Base-by-base conservation (phyloP, 2,329 filamentous ascomycete genomes). In the Fusarium lyarnte region DNA sequence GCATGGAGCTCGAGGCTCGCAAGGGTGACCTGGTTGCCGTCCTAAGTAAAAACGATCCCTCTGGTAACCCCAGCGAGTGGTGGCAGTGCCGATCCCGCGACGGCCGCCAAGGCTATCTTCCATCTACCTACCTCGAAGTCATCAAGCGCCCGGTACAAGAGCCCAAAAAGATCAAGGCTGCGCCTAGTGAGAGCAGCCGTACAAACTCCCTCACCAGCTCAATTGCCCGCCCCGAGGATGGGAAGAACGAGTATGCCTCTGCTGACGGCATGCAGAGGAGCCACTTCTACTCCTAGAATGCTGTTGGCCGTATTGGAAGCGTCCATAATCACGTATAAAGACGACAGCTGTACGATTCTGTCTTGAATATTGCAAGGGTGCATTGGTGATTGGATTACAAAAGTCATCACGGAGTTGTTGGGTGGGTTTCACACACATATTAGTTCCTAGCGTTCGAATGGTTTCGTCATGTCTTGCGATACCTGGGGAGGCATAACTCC, bases 11-110 rank as follows among this genome's bases (percentile, higher is more conserved):
- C 19, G 91, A 93, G 39, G 95, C 97, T 29, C 95, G 93, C 84
- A 98, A 97, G 85, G 95, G 95, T 66, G 96, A 99, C 77, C 90
- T 98, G 58, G 95, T 99, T 21, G 96, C 96, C 31, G 94, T 99
- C 2, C 87, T 99, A 60, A 92, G 92, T 84, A 98, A 98, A 85
- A 93, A 90, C 23, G 96, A 99, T 78, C 96, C 96, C 2, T 89
- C 95, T 78, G 96, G 96, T 46, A 94, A 96, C 76, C 90, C 94
- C 8, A 96, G 93, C 58, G 95, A 99, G 79, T 99, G 96, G 96
- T 99, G 96, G 96, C 91, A 92, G 74, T 99, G 97, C 83, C 89
- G 96, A 61, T 93, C 95, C 19, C 89, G 96, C 68, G 94, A 98
- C 79, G 95, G 94, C 49, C 89, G 94, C 31, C 91, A 97, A 77